Percentiles rank a stretch among this genome's conserved stretches.
These are phyloP conservation scores for Wickerhamomyces sp. DNA, from an alignment of 1,139 yeast genomes.

Conservation along the genomic window DNA sequence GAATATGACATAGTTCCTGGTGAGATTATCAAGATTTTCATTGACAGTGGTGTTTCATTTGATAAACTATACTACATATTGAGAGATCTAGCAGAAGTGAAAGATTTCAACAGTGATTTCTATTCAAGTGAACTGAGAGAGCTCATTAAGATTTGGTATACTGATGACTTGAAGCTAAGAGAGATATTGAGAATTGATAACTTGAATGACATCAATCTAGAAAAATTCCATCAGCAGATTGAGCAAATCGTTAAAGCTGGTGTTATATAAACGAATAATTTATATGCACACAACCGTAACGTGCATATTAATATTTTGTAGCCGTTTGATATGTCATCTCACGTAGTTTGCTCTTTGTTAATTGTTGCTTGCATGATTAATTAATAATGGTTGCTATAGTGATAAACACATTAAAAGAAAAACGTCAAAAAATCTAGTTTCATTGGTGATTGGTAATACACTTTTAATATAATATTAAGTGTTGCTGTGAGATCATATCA, in stretches of 20 bases:
- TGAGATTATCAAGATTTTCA: slow-evolving; percentile 62
- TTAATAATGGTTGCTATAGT: too few species aligned
- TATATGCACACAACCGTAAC: too few species aligned
- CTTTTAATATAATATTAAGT: too few species aligned
- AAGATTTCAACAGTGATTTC: slow-evolving; percentile 39
- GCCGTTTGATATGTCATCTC: too few species aligned
- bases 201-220: slow-evolving; percentile 15
- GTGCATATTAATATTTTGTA: too few species aligned
- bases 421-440: too few species aligned
- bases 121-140: slow-evolving; percentile 57
- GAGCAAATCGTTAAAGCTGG: slow-evolving; percentile 16
- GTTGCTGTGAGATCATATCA: too few species aligned
- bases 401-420: too few species aligned
- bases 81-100: slow-evolving; percentile 64
- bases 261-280: slow-evolving; percentile 27
- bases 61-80: slow-evolving; percentile 67
- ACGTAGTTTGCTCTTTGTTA: too few species aligned
- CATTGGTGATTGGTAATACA: too few species aligned
- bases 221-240: slow-evolving; percentile 11
- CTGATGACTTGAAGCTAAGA: slow-evolving; percentile 55
- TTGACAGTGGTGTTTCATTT: slow-evolving; percentile 69
- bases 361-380: too few species aligned
- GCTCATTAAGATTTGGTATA: slow-evolving; percentile 63
- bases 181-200: slow-evolving; percentile 31
- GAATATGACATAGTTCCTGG: slow-evolving; percentile 47